Evolutionary conservation across 164 flowering plant species (phyloP), one percentile per base, ranked within the genome.

Genomic region (Berberis thunbergii): DNA sequence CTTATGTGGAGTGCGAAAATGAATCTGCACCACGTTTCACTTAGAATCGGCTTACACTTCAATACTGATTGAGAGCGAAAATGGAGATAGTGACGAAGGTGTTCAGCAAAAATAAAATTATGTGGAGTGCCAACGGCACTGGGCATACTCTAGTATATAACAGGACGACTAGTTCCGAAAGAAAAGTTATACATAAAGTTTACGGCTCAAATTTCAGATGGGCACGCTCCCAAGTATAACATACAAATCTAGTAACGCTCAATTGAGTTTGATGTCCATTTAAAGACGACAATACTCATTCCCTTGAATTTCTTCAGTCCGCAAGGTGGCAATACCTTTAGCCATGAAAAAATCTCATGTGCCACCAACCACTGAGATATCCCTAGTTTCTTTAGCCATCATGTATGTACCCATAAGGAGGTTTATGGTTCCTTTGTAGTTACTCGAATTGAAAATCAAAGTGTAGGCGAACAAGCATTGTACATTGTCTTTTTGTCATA

Each of bases 341-440:
- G 85, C 72, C 97, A 88, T 88, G 80, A 88, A 81, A 74, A 91
- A 91, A 58, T 91, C 91, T 0, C 97, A 89, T 1, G 96, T 91
- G 2, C 96, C 96, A 2, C 93, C 94, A 4, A 85, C 61, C 7
- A 91, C 87, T 0, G 89, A 88, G 6, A 91, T 52, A 52, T 91
- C 93, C 74, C 97, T 78, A 4, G 91, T 84, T 79, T 80, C 82
- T 81, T 70, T 88, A 83, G 73, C 75, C 85, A 45, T 55, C 3
- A 82, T 84, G 55, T 86, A 93, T 2, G 91, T 88, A 0, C 97
- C 93, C 0, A 75, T 78, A 45, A 91, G 78, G 72, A n/a, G n/a
- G n/a, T 80, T 85, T 9, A 88, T 13, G 50, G 76, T 83, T 1
- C 96, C 96, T 64, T 64, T 72, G 60, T 81, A 75, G 39, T 79